Base-by-base conservation (phyloP, 495 filamentous ascomycete genomes). In the Lasiosphaeria miniovina region DNA sequence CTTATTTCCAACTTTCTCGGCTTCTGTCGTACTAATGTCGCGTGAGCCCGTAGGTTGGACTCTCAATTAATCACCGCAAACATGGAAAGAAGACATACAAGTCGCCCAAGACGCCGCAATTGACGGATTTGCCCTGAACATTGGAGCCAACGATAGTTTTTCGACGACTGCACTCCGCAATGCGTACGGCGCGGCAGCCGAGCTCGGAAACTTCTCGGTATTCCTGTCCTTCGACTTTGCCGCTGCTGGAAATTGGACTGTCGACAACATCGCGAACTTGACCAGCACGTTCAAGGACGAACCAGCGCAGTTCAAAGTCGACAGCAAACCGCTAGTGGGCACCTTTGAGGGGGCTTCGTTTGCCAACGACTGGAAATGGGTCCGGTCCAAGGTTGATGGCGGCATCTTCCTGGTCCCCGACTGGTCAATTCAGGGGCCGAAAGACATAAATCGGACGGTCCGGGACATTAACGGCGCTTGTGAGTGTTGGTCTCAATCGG, bases 181-280 rank as follows among this genome's bases (percentile, higher is more conserved):
- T 3, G 52, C 52, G 5, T 54, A 54, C 33, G 61, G 68, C 12
- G 63, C 65, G 32, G 67, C 75, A 31, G 73, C 73, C 63, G 60
- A 74, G 36, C 60, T 61, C 50, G 74, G 69, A 7, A 50, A 54
- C 35, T 75, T 77, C 59, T 73, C 72, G 64, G 68, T 75, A 4
- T 72, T 77, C 63, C 74, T 77, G 56, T 72, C 68, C 36, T 76
- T 75, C 52, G 75, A 75, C 59, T 73, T 75, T 51, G 65, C 61
- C 54, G 68, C 62, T 34, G 67, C 63, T 15, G 70, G 52, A n/a
- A 62, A 34, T 0, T 65, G 59, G 59, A 38, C 65, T 54, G 66
- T 67, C 24, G 36, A 52, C 46, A 48, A 59, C n/a, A 68, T 73
- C 59, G 63, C 61, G 48, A 41, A 49, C 24, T 65, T 74, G 31